These are phyloP conservation scores for Colletotrichum tamarilloi DNA, from an alignment of 2,329 filamentous ascomycete genomes.

Conservation along the genomic window DNA sequence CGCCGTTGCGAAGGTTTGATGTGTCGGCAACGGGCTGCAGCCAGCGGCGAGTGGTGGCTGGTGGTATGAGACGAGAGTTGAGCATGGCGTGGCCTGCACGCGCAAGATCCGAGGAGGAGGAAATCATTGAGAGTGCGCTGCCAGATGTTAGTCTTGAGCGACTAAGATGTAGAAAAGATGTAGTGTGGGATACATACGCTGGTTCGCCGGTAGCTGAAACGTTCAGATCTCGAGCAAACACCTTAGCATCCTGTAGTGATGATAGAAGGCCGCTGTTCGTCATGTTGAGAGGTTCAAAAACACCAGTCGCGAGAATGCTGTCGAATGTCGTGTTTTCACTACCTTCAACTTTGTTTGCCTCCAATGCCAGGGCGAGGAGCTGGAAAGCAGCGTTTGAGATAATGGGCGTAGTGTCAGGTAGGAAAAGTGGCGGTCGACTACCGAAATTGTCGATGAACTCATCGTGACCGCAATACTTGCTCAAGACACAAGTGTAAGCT, in stretches of 20 bases:
- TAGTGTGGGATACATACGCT: conserved; percentile 26
- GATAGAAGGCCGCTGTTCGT: conserved; percentile 28
- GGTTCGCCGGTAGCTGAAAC: conserved; percentile 34
- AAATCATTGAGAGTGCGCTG: conserved; percentile 37
- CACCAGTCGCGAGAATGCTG: conserved; percentile 7
- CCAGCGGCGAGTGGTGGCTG: conserved; percentile 44
- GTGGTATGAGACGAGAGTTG: conserved; percentile 38
- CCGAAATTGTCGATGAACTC: conserved; percentile 35
- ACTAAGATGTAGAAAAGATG: not conserved
- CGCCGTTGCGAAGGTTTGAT: conserved; percentile 48
- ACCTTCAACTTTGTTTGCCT: not conserved
- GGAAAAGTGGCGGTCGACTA: conserved; percentile 33
- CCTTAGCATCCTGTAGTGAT: not conserved
- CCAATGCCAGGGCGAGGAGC: conserved; percentile 39
- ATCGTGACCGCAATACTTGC: conserved; percentile 27
- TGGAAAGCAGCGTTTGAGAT: conserved; percentile 42
- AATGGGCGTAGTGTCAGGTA: conserved; percentile 40
- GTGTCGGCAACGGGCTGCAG: conserved; percentile 43
- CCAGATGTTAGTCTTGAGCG: not conserved
- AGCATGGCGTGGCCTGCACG: conserved; percentile 38
- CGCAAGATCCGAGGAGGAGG: conserved; percentile 38
- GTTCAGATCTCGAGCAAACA: conserved; percentile 34
- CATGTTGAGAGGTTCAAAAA: conserved; percentile 38
- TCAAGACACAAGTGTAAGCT: conserved; percentile 34
- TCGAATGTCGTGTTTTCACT: not conserved